Base-by-base conservation (phyloP, 73 alveolate genomes). In the Diophrys appendiculata region DNA sequence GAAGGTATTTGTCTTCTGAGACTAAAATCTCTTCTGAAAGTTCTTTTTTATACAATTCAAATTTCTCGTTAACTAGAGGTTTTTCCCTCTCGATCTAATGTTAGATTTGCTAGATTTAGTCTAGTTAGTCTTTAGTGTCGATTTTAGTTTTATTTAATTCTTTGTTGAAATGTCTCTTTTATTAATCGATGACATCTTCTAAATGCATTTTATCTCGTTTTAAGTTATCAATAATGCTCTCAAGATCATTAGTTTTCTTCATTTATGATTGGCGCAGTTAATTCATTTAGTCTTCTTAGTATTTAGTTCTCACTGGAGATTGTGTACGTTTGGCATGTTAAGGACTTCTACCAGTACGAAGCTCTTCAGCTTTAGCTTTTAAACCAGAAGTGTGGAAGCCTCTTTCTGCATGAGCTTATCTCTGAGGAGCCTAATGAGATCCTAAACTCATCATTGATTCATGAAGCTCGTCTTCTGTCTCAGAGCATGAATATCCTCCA, bases 401-500 rank as follows among this genome's bases (percentile, higher is more conserved):
- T 14, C 27, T 60, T 3, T 26, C 72, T 60, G 5, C 60, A 11
- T 60, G 72, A 26, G 33, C 33, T 28, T 3, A 3, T 11, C 72
- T n/a, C 32, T 14, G 72, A 14, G 8, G n/a, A 60, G n/a, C n/a
- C 27, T 71, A 60, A 43, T 72, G 55, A 72, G 35, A 23, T 72
- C 52, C 27, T 53, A 25, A 22, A 27, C 81, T 11, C 52, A 72
- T n/a, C 80, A 29, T 77, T 56, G 28, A 31, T 30, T 77, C 87
- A 18, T 68, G 73, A 11, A 70, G 68, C 3, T 78, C 81, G 25
- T 71, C 81, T 27, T 85, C 93, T 5, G 88, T 54, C 27, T 85
- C 93, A 0, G 93, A 85, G 43, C 79, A 87, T 11, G 89, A 78
- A 54, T 71, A 78, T 28, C 93, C 83, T 55, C 83, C 93, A 43